Evolutionary conservation across 2,329 filamentous ascomycete species (phyloP), one percentile per base, ranked within the genome.

Genomic region (Cytospora paraplurivora): DNA sequence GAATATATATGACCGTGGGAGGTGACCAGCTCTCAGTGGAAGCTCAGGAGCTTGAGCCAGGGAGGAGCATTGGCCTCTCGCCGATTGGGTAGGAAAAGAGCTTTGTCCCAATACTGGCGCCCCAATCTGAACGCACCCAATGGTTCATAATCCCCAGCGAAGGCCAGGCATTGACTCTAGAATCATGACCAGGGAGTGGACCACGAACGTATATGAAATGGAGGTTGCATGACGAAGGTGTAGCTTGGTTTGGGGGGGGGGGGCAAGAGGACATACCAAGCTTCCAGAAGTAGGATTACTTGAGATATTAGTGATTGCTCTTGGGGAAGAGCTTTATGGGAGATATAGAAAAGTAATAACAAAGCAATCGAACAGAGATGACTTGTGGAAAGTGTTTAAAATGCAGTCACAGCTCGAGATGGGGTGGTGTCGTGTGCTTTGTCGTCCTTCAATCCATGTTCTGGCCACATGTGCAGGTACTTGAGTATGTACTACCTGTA

Each of bases 401-500:
- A 51, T 34, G 62, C 7, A 54, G 59, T 55, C 52, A 37, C 38
- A 53, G 55, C 5, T 41, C 34, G 60, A 57, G 58, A 58, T 56
- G 27, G 27, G 27, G 37, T 53, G 49, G 59, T 65, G 59, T 65
- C 59, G 59, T 65, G 59, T 64, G 62, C 58, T 33, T 58, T 27
- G 47, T n/a, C n/a, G n/a, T 27, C 59, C n/a, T 21, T 47, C 8
- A 17, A 47, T 47, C 2, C 10, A 47, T 47, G 44, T 65, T 65
- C 63, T 65, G 63, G 63, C 63, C 63, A 65, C 59, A 65, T 65
- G 49, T 62, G 34, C 59, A 33, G 35, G 27, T 27, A 27, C 27
- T 27, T 27, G 27, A 27, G 27, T 27, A 27, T 27, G 27, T 27
- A 27, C 27, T 27, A 27, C 27, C 27, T 27, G 27, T 27, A 27